Evolutionary conservation across 106 monocot species (phyloP), one percentile per base, ranked within the genome.

Genomic region (Acorus calamus): DNA sequence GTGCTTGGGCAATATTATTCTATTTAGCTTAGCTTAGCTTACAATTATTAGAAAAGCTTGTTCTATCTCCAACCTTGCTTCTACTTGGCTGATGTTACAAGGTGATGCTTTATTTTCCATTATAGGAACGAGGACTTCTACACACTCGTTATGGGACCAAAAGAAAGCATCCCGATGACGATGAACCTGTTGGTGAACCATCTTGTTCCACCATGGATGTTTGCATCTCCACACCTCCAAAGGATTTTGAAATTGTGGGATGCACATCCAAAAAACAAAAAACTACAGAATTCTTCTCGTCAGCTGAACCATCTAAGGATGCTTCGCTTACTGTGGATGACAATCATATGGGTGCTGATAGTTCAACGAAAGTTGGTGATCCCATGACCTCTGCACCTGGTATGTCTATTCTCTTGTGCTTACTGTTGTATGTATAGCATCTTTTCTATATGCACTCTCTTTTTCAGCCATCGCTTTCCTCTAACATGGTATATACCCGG

Each of bases 121-220:
- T 10, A 48, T 49, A 57, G 67, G 49, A 49, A 48, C 47, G 41
- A 14, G 67, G 67, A 53, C 44, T 65, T 5, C 49, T 48, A 47
- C 57, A 57, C 57, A 9, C 8, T 49, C 47, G 49, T 8, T 47
- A 48, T 67, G 4, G 14, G 11, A 42, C 14, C 14, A 57, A 28
- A 49, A 57, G 48, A 42, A 58, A 41, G 57, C 5, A 67, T 43
- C 8, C 28, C 28, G 28, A 12, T 13, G 11, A 14, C 3, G 8
- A 49, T 57, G 57, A 5, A 46, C 42, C 48, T 47, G 57, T 14
- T 57, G 56, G n/a, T 10, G 28, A 14, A 28, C 57, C 67, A 3
- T 57, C 4, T 7, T 2, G 42, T 57, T 10, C 46, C 8, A 28
- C 48, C 14, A 6, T 28, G 9, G 8, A 67, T 48, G 57, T 67